Evolutionary conservation across 352 stramenopile genomes (phyloP).

Genomic region (Thalassiosira ordinaria): DNA sequence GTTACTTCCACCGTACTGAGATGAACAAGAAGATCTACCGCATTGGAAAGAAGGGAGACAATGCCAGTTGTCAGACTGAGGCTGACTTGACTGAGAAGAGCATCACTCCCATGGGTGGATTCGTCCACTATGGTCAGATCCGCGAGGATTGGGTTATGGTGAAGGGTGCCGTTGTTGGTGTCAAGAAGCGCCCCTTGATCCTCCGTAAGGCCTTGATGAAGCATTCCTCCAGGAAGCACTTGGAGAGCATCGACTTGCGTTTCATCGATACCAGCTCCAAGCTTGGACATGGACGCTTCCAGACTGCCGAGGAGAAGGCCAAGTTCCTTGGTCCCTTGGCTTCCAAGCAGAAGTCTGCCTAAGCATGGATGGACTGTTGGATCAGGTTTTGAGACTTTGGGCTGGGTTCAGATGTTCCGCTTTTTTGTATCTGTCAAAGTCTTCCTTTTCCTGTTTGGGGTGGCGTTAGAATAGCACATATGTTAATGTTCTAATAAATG

Average conservation of each 20-base stretch:
- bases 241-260: slow-evolving; percentile 94
- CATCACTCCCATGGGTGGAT: slow-evolving; percentile 99
- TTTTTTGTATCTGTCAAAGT: background rate
- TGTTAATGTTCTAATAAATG: too few species aligned
- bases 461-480: too few species aligned
- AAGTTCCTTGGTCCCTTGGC: slow-evolving; percentile 98
- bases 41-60: slow-evolving; percentile 93
- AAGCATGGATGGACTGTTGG: slow-evolving; percentile 2
- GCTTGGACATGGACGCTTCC: slow-evolving; percentile 99
- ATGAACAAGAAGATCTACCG: slow-evolving; percentile 99
- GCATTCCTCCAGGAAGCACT: slow-evolving; percentile 95
- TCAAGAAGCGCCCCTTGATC: slow-evolving; percentile 98
- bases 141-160: slow-evolving; percentile 99
- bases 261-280: slow-evolving; percentile 97
- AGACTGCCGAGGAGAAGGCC: slow-evolving; percentile 99
- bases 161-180: slow-evolving; percentile 97
- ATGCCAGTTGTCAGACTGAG: slow-evolving; percentile 97
- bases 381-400: slow-evolving; percentile 5
- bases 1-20: slow-evolving; percentile 99
- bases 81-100: slow-evolving; percentile 99
- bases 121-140: slow-evolving; percentile 99
- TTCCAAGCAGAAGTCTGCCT: slow-evolving; percentile 81
- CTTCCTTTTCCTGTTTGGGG: background rate
- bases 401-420: background rate
- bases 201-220: slow-evolving; percentile 98